Conservation (phyloP, 108 stramenopile genomes). For the Cyclotella distinguenda region DNA sequence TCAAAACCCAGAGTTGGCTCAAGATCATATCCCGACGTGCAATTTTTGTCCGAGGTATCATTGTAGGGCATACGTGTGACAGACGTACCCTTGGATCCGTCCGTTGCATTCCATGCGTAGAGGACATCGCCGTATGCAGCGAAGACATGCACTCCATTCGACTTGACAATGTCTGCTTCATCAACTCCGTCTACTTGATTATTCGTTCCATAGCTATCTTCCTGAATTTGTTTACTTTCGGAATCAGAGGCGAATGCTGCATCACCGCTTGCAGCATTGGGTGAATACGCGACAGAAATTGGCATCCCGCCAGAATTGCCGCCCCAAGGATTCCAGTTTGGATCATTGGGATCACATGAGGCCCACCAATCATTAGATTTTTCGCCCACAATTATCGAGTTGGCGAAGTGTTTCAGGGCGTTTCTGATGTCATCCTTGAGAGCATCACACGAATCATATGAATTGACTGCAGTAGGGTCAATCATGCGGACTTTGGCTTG, state of each 20-base stretch:
- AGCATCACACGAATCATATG: slow-evolving; percentile 35
- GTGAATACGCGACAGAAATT: too few relatives aligned
- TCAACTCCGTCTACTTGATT: slow-evolving; percentile 55
- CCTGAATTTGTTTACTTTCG: slow-evolving; percentile 1
- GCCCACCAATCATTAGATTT: slow-evolving; percentile 13
- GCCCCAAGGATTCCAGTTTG: slow-evolving; percentile 20
- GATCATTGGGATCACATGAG: slow-evolving; percentile 30
- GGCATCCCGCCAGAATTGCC: too few relatives aligned
- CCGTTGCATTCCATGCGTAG: slow-evolving; percentile 31
- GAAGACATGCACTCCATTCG: slow-evolving; percentile 23
- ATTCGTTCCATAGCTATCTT: slow-evolving; percentile 49
- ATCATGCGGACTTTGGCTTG: slow-evolving; percentile 38
- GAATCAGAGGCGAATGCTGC: neutral
- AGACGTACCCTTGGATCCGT: slow-evolving; percentile 34
- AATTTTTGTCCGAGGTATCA: slow-evolving; percentile 15
- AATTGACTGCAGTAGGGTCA: slow-evolving; percentile 27
- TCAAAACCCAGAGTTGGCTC: slow-evolving; percentile 8
- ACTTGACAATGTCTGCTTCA: slow-evolving; percentile 55
- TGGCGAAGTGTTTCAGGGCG: slow-evolving; percentile 45
- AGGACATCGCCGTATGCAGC: slow-evolving; percentile 38
- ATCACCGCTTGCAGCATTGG: neutral
- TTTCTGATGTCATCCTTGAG: slow-evolving; percentile 43
- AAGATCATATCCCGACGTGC: slow-evolving; percentile 1
- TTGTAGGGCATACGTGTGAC: slow-evolving; percentile 46
- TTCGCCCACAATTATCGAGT: slow-evolving; percentile 33